Evolutionary conservation across 164 flowering plant genomes (phyloP), one percentile per base, ranked within the genome.

Genomic region (Hamamelis virginiana): DNA sequence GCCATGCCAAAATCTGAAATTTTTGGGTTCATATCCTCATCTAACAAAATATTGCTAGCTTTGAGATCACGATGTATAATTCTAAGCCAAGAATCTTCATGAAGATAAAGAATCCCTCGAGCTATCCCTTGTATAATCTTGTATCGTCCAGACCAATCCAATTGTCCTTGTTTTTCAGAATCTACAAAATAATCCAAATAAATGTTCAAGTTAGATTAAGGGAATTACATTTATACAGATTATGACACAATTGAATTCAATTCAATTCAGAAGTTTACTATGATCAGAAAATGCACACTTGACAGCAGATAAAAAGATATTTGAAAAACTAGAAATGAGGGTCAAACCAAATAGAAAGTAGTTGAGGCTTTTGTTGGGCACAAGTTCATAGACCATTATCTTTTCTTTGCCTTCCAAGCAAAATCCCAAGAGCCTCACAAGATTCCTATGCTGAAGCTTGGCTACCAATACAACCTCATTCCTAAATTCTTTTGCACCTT

Each of bases 1-100:
- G 90, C 89, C 77, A 80, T 75, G 44, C 89, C 92, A 77, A 88
- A 88, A 69, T 88, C 90, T 15, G 92, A 70, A 15, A 89, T 82
- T 69, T 86, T 85, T 1, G 90, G 74, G 18, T 74, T 77, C 87
- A 89, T 78, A 1, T 83, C 80, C 0, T 1, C 69, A 67, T 86
- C 90, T 18, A 89, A 51, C 46, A 89, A 58, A 13, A 89, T 60
- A 62, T 88, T 88, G 72, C 86, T 75, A 6, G 89, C 81, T 71
- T 88, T 88, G 5, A 88, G 83, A 75, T 89, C 93, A 19, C 85
- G 80, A 55, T 86, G 92, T 16, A 88, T 82, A 18, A 88, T 83
- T 45, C 69, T 70, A 48, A 78, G 69, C 4, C 82, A 70, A 21
- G 87, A 89, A 71, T 89, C 90, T 56, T 81, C 83, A 48, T 86